These are phyloP conservation scores for Sinapis alba DNA, from an alignment of 441 rosid species.

Conservation along the genomic window DNA sequence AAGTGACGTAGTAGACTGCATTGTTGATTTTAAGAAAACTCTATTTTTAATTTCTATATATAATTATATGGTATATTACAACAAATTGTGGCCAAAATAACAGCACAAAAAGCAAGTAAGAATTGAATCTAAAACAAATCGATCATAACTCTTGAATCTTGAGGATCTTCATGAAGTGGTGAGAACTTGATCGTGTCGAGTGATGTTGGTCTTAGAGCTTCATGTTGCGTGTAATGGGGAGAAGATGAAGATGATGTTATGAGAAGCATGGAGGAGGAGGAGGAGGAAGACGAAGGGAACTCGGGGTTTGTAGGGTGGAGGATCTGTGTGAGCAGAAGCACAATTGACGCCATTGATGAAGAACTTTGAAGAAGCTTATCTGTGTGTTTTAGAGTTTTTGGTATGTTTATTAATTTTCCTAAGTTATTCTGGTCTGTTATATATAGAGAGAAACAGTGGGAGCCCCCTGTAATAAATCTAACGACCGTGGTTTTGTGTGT, in stretches of 20 bases:
- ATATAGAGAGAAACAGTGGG: conserved; percentile 7
- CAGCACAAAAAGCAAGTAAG: neutral
- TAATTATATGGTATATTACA: neutral
- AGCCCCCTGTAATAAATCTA: neutral
- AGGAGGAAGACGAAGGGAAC: conserved; percentile 12
- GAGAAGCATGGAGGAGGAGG: conserved; percentile 20
- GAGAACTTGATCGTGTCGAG: conserved; percentile 30
- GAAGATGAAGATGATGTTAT: conserved; percentile 14
- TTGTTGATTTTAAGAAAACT: neutral
- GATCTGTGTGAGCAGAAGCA: conserved; percentile 38
- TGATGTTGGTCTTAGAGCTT: conserved; percentile 5
- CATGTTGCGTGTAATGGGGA: conserved; percentile 11
- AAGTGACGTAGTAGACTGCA: conserved; percentile 40
- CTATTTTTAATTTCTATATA: neutral
- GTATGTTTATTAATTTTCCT: neutral
- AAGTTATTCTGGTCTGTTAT: neutral
- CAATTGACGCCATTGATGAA: conserved; percentile 42
- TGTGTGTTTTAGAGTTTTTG: conserved; percentile 1
- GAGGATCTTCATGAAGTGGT: conserved; percentile 37
- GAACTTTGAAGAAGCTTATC: neutral
- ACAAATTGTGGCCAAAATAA: conserved; percentile 3
- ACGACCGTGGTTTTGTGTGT: conserved; percentile 24
- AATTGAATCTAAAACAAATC: conserved; percentile 15
- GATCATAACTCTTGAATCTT: conserved; percentile 41
- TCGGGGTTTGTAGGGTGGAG: conserved; percentile 35